Evolutionary conservation across 2,329 filamentous ascomycete species (phyloP), one percentile per base, ranked within the genome.

Genomic region (Ploettnerulaceae sp.): DNA sequence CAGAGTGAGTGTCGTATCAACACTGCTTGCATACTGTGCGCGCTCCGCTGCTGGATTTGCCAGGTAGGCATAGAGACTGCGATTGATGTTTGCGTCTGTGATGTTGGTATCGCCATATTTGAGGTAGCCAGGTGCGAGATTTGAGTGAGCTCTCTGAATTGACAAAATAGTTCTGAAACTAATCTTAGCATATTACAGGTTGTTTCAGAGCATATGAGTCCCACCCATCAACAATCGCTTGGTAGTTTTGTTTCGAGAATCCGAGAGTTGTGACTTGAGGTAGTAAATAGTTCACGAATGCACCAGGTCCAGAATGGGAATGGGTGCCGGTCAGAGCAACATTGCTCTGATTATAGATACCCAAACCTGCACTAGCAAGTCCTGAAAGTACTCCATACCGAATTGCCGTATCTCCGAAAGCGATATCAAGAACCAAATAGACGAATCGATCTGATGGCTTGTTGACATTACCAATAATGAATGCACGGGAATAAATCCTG

Each of bases 281-380:
- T 4, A 96, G 73, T 8, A 96, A 75, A 64, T 96, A 96, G 67
- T 96, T 97, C 63, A 93, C 73, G 87, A 88, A 96, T 5, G 85
- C 91, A 2, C 86, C 91, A 1, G 91, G 90, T 0, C 90, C 90
- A 22, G 89, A 83, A 67, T 96, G 91, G 20, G 86, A 89, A 65
- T 97, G 91, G 0, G 91, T 96, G 45, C 89, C 91, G 0, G 88
- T 95, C 15, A 97, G 76, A 22, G 91, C 91, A 21, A 96, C 69
- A 59, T 95, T 96, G 60, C 84, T 76, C 59, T 85, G 77, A 26
- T 74, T 78, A 65, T 96, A 97, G 35, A 83, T 69, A 2, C 82
- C 81, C 11, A 71, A 65, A 0, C 90, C 91, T 4, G 95, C 69
- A 1, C 69, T 72, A 25, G 74, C 71, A 6, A 96, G 72, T 1